Evolutionary conservation across 2,329 filamentous ascomycete species (phyloP).

Genomic region (Colletotrichum noveboracense): DNA sequence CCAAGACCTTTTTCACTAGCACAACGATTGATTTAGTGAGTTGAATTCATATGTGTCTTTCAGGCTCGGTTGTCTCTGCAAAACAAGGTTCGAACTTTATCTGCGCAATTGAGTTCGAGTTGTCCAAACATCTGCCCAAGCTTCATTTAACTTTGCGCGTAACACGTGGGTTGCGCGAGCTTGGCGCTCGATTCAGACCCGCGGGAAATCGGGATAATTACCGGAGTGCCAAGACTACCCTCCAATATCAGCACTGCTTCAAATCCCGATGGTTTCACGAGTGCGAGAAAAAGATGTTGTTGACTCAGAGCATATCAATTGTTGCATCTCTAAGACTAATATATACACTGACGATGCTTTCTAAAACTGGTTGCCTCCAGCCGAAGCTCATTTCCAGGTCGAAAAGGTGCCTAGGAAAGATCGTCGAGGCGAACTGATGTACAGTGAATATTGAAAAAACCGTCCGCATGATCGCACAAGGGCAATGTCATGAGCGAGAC

Average conservation of each 20-base stretch:
- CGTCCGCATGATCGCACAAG: background rate
- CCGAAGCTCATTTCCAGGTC: constrained; percentile 7
- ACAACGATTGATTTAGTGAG: background rate
- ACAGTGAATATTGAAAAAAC: constrained; percentile 6
- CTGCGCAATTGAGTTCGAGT: background rate
- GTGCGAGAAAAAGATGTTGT: background rate
- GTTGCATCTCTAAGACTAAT: background rate
- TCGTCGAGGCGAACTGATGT: constrained; percentile 12
- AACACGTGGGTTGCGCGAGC: background rate
- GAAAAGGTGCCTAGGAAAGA: background rate
- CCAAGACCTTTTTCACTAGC: background rate
- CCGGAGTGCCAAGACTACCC: background rate
- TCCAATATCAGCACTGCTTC: background rate
- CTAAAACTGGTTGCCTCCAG: constrained; percentile 8
- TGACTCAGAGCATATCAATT: background rate
- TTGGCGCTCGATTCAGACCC: background rate
- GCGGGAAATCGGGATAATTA: background rate
- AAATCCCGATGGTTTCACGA: background rate
- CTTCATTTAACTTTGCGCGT: background rate
- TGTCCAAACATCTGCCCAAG: background rate
- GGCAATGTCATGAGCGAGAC: background rate
- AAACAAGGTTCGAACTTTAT: background rate
- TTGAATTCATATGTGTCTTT: background rate
- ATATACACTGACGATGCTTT: constrained; percentile 12
- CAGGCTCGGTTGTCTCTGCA: background rate